Conservation (phyloP, 2,329 filamentous ascomycete species). For the Penicillium rolfsii region DNA sequence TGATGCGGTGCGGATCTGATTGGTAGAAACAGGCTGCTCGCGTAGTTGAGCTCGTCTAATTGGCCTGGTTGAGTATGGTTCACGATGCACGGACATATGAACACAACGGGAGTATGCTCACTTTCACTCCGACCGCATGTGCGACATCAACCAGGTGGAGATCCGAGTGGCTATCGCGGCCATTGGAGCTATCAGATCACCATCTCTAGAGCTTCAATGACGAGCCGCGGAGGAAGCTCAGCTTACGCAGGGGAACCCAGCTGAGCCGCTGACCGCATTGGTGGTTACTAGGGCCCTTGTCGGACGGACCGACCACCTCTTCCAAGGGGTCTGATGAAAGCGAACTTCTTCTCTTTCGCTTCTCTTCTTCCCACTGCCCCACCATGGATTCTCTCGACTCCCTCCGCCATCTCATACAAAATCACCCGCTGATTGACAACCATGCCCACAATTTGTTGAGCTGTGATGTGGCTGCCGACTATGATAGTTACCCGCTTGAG, state of each 20-base stretch:
- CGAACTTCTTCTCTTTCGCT: constrained; percentile 4
- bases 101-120: background rate
- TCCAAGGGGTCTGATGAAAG: background rate
- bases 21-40: background rate
- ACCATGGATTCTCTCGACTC: constrained; percentile 35
- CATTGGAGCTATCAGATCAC: background rate
- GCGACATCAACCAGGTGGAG: background rate
- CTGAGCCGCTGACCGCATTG: background rate
- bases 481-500: constrained; percentile 53
- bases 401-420: constrained; percentile 42
- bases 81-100: constrained; percentile 15
- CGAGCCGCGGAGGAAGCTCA: background rate
- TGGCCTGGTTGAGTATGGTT: constrained; percentile 24
- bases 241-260: background rate
- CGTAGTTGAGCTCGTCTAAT: constrained; percentile 22
- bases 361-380: constrained; percentile 11
- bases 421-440: constrained; percentile 52
- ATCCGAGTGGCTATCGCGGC: background rate
- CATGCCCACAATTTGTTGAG: constrained; percentile 52
- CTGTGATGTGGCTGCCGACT: constrained; percentile 36
- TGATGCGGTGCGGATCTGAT: constrained; percentile 19
- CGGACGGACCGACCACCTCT: background rate
- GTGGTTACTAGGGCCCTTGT: background rate
- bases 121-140: background rate
- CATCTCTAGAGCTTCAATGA: background rate